Evolutionary conservation across 352 stramenopile species (phyloP).

Genomic region (Globisporangium irregulare): DNA sequence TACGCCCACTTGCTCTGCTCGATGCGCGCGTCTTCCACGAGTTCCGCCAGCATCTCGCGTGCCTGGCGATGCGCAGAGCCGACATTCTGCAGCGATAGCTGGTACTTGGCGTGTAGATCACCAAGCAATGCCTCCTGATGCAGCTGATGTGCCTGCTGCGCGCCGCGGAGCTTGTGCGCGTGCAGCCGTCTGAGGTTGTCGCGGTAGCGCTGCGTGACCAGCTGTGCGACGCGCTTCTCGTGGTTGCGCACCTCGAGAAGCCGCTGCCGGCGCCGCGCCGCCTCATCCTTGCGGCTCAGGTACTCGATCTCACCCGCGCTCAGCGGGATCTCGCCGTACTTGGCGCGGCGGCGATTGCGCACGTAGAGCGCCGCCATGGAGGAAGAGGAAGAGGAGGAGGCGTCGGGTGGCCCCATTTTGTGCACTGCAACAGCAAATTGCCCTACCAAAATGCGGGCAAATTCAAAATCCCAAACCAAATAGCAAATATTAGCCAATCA

Average conservation of each 20-base stretch:
- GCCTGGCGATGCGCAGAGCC: conserved; percentile 61
- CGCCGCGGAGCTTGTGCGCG: conserved; percentile 25
- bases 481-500: background rate
- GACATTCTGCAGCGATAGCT: conserved; percentile 57
- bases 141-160: conserved; percentile 24
- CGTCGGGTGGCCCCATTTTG: background rate
- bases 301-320: conserved; percentile 63
- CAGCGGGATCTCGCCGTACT: conserved; percentile 51
- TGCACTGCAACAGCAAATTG: background rate
- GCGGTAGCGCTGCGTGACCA: conserved; percentile 71
- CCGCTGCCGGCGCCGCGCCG: conserved; percentile 39
- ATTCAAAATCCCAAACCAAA: conserved; percentile 12
- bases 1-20: conserved; percentile 60
- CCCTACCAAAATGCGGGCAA: conserved; percentile 7
- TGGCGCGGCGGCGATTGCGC: conserved; percentile 19
- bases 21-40: conserved; percentile 43
- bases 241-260: conserved; percentile 58
- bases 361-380: conserved; percentile 23
- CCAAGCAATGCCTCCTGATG: conserved; percentile 43
- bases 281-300: conserved; percentile 53
- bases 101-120: conserved; percentile 48
- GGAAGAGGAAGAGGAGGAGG: background rate
- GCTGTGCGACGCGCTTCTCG: conserved; percentile 56
- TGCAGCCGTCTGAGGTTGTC: conserved; percentile 59
- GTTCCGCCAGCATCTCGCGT: conserved; percentile 47